A percentile compares a stretch with the other conserved stretches of the same genome.
Evolutionary conservation across 495 filamentous ascomycete species (phyloP).

Genomic region (Lasiosphaeriaceae sp.): DNA sequence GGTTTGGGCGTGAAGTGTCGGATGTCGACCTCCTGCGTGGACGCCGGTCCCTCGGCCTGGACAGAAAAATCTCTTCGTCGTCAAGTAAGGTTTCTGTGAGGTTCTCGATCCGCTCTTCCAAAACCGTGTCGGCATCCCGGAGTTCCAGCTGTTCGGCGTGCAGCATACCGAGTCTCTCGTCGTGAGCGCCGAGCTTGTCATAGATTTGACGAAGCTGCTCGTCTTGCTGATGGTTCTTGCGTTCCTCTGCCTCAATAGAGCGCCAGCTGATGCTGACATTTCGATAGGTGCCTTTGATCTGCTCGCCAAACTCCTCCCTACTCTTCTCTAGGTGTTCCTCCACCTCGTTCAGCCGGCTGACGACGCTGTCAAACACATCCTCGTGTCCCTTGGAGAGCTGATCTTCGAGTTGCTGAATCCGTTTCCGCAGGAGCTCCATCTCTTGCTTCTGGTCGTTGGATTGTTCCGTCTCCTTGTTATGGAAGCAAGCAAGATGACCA

Average conservation of each 20-base stretch:
- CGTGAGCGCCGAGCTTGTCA: conserved; percentile 37
- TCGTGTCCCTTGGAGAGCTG: conserved; percentile 42
- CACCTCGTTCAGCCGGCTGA: conserved; percentile 42
- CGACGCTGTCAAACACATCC: conserved; percentile 37
- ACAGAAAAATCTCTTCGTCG: conserved; percentile 17
- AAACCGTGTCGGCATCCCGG: conserved; percentile 45
- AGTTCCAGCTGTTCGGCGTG: conserved; percentile 43
- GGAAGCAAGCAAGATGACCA: conserved; percentile 53
- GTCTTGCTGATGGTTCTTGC: conserved; percentile 37
- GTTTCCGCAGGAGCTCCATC: conserved; percentile 44
- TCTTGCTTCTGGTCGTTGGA: conserved; percentile 38
- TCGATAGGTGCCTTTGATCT: conserved; percentile 48
- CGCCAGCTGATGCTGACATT: conserved; percentile 49
- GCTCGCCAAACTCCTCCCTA: conserved; percentile 43
- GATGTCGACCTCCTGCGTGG: conserved; percentile 32
- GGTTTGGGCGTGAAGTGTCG: conserved; percentile 26
- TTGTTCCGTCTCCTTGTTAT: conserved; percentile 40
- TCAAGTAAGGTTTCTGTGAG: conserved; percentile 38
- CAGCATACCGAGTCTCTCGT: conserved; percentile 40
- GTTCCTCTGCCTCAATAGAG: conserved; percentile 44
- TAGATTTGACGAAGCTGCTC: conserved; percentile 42
- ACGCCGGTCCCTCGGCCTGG: conserved; percentile 10
- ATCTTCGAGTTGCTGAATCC: conserved; percentile 44
- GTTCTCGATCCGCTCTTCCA: conserved; percentile 51
- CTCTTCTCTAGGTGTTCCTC: conserved; percentile 51